Conservation (phyloP, 305 asterid species). For the Solanum hybrid region DNA sequence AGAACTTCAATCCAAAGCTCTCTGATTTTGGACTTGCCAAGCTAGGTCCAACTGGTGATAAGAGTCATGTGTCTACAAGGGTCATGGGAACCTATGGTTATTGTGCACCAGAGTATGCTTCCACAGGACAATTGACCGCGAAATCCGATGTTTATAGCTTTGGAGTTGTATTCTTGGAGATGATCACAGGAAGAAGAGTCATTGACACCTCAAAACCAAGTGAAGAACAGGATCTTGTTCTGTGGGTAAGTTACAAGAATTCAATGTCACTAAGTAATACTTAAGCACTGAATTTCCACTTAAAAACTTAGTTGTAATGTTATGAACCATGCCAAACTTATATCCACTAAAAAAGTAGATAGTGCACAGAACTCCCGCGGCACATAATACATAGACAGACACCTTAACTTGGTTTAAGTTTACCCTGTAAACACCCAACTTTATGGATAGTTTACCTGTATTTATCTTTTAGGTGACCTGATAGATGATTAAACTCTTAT, state of each 20-base stretch:
- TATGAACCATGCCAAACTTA: neutral
- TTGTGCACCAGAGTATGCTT: conserved; percentile 37
- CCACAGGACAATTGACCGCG: conserved; percentile 29
- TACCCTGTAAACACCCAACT: neutral
- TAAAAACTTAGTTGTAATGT: neutral
- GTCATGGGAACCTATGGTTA: conserved; percentile 48
- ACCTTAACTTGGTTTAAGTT: neutral
- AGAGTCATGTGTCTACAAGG: conserved; percentile 25
- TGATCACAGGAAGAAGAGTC: conserved; percentile 39
- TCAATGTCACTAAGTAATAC: neutral
- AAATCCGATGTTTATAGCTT: conserved; percentile 40
- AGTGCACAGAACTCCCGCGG: neutral
- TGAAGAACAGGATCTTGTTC: conserved; percentile 33
- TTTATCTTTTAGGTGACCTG: neutral
- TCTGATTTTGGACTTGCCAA: conserved; percentile 48
- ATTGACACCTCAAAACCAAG: conserved; percentile 28
- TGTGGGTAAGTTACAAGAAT: conserved; percentile 24
- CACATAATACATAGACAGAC: neutral
- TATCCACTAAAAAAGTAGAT: neutral
- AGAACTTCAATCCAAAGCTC: conserved; percentile 27
- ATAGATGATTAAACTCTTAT: neutral
- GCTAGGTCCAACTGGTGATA: conserved; percentile 34
- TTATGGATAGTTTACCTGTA: neutral
- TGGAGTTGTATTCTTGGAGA: conserved; percentile 40
- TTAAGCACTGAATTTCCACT: neutral